These are phyloP conservation scores for Herpetomonas samuelpessoai DNA, from an alignment of 208 protist genomes.

Conservation along the genomic window DNA sequence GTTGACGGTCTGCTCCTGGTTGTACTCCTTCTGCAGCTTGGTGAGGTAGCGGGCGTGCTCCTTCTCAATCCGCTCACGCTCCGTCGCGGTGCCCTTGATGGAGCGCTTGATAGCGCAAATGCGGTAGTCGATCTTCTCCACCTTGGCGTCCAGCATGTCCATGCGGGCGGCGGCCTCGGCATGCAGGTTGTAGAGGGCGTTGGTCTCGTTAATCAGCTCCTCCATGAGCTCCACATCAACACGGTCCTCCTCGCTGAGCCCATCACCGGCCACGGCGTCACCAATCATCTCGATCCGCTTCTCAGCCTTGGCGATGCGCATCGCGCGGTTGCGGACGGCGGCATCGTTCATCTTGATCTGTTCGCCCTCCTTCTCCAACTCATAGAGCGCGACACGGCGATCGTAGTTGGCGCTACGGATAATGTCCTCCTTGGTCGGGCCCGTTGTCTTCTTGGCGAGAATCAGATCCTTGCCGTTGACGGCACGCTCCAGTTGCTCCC, in stretches of 20 bases:
- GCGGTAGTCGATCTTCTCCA: conserved; percentile 59
- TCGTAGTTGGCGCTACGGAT: conserved; percentile 56
- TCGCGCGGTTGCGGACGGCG: conserved; percentile 58
- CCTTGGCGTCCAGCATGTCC: conserved; percentile 54
- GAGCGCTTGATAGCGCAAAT: conserved; percentile 45
- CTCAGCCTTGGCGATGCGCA: conserved; percentile 72
- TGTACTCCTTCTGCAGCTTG: conserved; percentile 43
- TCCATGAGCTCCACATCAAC: conserved; percentile 69
- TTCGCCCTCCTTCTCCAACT: conserved; percentile 45
- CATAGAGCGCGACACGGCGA: conserved; percentile 51
- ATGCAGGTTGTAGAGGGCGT: conserved; percentile 46
- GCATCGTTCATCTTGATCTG: conserved; percentile 52
- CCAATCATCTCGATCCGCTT: conserved; percentile 74
- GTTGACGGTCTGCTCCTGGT: conserved; percentile 42
- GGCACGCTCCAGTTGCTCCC: conserved; percentile 21
- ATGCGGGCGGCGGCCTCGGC: conserved; percentile 37
- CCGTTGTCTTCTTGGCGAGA: conserved; percentile 35
- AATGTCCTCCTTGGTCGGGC: conserved; percentile 40
- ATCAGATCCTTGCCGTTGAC: conserved; percentile 48
- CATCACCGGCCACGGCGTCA: conserved; percentile 57
- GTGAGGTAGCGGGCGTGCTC: conserved; percentile 48
- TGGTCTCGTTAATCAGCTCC: conserved; percentile 52
- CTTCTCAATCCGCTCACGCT: conserved; percentile 55
- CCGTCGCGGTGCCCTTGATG: conserved; percentile 38
- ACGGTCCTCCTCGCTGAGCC: conserved; percentile 42